Percentiles rank a stretch among this genome's conserved stretches.
Conservation (phyloP, 331 rosid species). For the Quercus phellos region DNA sequence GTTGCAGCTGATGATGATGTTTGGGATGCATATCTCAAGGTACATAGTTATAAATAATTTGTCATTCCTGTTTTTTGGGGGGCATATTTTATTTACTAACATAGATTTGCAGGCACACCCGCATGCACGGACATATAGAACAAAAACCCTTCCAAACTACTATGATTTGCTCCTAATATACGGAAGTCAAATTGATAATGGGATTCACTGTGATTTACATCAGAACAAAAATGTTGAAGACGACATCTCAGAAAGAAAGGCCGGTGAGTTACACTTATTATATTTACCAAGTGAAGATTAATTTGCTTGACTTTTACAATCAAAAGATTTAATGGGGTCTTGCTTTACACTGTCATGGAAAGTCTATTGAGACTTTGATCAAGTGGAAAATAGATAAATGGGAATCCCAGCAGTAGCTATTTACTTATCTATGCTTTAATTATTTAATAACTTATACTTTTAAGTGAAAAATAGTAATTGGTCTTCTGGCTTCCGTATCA, state of each 20-base stretch:
- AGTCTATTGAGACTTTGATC: neutral
- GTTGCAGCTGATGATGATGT: conserved; percentile 52
- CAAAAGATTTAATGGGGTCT: neutral
- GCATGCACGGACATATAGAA: conserved; percentile 59
- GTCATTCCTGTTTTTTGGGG: neutral
- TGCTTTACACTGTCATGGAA: neutral
- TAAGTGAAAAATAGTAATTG: neutral
- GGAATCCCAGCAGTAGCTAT: neutral
- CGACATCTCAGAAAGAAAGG: conserved; percentile 31
- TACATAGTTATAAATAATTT: conserved; percentile 14
- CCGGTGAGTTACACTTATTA: conserved; percentile 40
- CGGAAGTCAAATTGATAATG: conserved; percentile 37
- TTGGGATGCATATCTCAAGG: conserved; percentile 76
- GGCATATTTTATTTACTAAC: conserved; percentile 11
- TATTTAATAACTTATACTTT: neutral
- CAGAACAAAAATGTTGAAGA: conserved; percentile 37
- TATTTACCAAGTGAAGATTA: neutral
- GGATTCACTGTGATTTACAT: conserved; percentile 26
- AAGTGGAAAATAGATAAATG: neutral
- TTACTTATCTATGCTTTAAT: neutral
- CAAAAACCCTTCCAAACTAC: conserved; percentile 62
- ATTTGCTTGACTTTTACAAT: neutral
- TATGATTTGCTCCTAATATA: conserved; percentile 56
- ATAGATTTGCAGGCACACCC: conserved; percentile 49
- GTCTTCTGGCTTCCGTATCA: neutral